Conservation (phyloP, 2,329 filamentous ascomycete genomes). For the Ophiostoma sp. region DNA sequence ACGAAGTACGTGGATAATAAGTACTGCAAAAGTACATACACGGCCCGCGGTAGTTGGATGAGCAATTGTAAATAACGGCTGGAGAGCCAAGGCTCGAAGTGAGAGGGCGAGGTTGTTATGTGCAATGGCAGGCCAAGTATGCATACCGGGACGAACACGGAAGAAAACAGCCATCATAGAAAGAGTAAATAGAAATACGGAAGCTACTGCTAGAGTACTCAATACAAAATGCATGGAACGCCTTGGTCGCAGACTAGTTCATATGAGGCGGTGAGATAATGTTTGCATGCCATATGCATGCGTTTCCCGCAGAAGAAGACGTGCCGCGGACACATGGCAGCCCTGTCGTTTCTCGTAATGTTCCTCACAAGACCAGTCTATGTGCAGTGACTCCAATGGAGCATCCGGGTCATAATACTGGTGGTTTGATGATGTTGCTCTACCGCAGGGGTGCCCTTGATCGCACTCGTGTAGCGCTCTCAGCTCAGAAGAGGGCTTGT, state of each 20-base stretch:
- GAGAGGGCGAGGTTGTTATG: too few species aligned
- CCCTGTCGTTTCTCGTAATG: slow-evolving; percentile 1
- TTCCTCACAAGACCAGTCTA: too few species aligned
- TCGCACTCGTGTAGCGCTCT: slow-evolving; percentile 3
- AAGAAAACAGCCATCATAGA: too few species aligned
- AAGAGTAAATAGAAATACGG: too few species aligned
- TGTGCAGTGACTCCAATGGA: too few species aligned
- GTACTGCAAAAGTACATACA: not conserved
- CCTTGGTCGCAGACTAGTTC: not conserved
- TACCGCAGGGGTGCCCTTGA: slow-evolving; percentile 17
- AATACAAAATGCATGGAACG: not conserved
- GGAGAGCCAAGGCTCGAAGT: too few species aligned
- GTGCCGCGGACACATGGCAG: slow-evolving; percentile 10
- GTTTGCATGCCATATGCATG: not conserved
- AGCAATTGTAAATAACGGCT: not conserved
- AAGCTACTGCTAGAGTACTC: too few species aligned
- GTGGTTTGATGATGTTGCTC: not conserved
- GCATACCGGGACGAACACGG: too few species aligned
- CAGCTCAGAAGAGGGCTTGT: too few species aligned
- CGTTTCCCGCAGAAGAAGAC: not conserved
- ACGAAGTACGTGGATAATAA: not conserved
- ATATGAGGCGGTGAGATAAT: not conserved
- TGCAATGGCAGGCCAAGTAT: too few species aligned
- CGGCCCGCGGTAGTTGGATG: not conserved
- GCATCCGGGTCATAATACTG: too few species aligned